Evolutionary conservation across 148 eudicot genomes (phyloP).

Genomic region (Heliamphora exappendiculata): DNA sequence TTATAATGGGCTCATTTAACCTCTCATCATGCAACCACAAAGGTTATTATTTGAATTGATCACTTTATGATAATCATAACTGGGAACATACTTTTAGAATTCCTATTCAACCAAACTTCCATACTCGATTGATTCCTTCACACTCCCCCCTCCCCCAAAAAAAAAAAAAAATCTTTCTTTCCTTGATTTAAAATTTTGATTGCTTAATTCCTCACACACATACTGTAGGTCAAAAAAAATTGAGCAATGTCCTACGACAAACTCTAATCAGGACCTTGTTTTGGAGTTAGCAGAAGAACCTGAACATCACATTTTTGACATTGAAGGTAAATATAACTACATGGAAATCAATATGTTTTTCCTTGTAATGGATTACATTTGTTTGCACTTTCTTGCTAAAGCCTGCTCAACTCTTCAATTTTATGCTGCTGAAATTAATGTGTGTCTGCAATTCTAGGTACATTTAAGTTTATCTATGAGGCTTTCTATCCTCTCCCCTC

Average conservation of each 20-base stretch:
- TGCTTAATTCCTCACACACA: slow-evolving; percentile 6
- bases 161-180: too few species aligned
- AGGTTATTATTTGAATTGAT: background rate
- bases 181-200: background rate
- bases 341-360: background rate
- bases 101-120: background rate
- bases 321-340: slow-evolving; percentile 39
- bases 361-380: background rate
- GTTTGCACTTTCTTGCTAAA: background rate
- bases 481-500: too few species aligned
- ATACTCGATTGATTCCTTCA: background rate
- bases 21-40: too few species aligned
- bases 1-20: background rate
- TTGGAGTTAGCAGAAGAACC: slow-evolving; percentile 28
- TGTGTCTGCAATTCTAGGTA: too few species aligned
- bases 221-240: slow-evolving; percentile 43
- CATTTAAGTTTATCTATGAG: too few species aligned
- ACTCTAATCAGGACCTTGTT: slow-evolving; percentile 18
- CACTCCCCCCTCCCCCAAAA: background rate
- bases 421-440: background rate
- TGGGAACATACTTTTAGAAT: background rate
- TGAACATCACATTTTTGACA: slow-evolving; percentile 24
- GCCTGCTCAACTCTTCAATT: background rate
- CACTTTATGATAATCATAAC: background rate
- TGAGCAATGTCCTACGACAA: slow-evolving; percentile 28